Evolutionary conservation across 169 alveolate genomes (phyloP), one percentile per base, ranked within the genome.

Genomic region (Plasmodium billcollinsi): DNA sequence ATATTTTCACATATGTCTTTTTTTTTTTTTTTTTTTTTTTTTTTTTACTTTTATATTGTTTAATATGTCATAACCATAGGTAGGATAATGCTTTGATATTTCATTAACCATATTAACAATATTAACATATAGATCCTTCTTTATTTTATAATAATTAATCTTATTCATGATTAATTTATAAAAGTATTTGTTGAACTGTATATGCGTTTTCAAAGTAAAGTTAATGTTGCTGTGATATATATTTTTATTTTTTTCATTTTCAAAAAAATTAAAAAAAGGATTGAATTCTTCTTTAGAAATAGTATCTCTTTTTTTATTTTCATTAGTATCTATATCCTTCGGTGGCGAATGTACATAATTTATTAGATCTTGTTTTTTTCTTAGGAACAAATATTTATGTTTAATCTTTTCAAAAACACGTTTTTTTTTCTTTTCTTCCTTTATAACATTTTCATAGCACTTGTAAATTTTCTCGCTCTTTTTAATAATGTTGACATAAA

Each of bases 251-350:
- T 26, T 43, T 1, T 83, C 83, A 2, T 61, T 69, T 69, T 67
- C 76, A 62, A 83, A 83, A 69, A 83, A 83, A 73, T 70, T 56
- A 83, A 83, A 83, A 69, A 83, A 83, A 18, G 91, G 91, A 56
- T 83, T 83, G 58, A 52, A 69, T 69, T 67, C 29, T 83, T 83
- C 91, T 26, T 49, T 47, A 29, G 70, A 4, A 33, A 83, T 26
- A 12, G 39, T 20, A 56, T 54, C 59, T 43, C 70, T 29, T 62
- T 83, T 69, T 15, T 67, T 83, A 58, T 72, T 83, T 33, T 29
- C 33, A 29, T 15, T 20, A 24, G 45, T 9, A 20, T 49, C 39
- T 29, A 49, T 39, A 83, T 39, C n/a, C 2, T 39, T 39, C 47
- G 47, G 47, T 39, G 47, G 47, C 47, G 47, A 5, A 5, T 39